Evolutionary conservation across 2,329 filamentous ascomycete species (phyloP), one percentile per base, ranked within the genome.

Genomic region (Monosporascus sp.): DNA sequence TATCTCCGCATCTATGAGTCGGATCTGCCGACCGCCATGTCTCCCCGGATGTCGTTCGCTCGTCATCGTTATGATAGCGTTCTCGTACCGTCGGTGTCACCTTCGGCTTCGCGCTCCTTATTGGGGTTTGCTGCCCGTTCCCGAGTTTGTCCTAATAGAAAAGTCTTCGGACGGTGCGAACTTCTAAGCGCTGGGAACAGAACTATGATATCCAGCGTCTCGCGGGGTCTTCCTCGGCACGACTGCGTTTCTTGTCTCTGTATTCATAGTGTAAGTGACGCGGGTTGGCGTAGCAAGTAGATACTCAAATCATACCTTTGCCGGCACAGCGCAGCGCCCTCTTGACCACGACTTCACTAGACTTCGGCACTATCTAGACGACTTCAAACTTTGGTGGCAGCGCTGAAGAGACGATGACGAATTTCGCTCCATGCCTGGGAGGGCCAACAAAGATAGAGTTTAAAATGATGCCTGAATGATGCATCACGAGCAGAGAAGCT

Each of bases 1-100:
- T 35, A 56, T 58, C 49, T 65, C 65, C 26, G 49, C 48, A 52
- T 68, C 63, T 46, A 67, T 50, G 54, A 68, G 60, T 37, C 45
- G 49, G 44, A 66, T 65, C 49, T 49, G 56, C 38, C 57, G 50
- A 31, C 50, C 54, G 43, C 60, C 56, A 45, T 19, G 44, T 22
- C 51, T 58, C 9, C 52, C 56, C 40, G 55, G 52, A 40, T 55
- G 60, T 44, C 58, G n/a, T 37, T 60, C 58, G 59, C 54, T 64
- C 52, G 61, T 58, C 63, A 67, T 67, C n/a, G 51, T 55, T 40
- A 43, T 31, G 31, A 5, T 14, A 35, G 11, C 31, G 31, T 14
- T 14, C 31, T 37, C 31, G 9, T 14, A 35, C 4, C 4, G 27
- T 11, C 27, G 8, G 27, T 14, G 31, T 35, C 31, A 20, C 14